Conservation (phyloP, 352 stramenopile genomes). For the Globisporangium nodosum region DNA sequence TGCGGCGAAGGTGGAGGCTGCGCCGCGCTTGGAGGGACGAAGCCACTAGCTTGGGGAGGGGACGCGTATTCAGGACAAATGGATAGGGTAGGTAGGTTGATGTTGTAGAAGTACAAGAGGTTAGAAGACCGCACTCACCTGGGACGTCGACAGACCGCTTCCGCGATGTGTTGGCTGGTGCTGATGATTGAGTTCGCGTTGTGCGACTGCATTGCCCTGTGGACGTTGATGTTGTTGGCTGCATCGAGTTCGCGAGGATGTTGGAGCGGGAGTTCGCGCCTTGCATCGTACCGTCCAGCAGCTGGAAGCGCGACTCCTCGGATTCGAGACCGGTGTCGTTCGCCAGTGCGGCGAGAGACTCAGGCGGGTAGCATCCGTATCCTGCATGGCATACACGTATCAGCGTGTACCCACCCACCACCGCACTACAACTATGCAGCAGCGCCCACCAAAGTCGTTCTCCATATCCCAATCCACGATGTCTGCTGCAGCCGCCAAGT, state of each 20-base stretch:
- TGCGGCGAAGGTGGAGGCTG: background rate
- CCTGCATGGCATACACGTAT: background rate
- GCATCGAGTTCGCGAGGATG: background rate
- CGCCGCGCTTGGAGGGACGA: background rate
- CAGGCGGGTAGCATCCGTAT: conserved; percentile 1
- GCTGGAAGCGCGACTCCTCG: conserved; percentile 7
- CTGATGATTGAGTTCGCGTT: background rate
- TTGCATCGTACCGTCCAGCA: background rate
- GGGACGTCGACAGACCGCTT: background rate
- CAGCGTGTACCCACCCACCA: background rate
- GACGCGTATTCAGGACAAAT: background rate
- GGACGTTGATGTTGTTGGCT: background rate
- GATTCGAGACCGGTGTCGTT: conserved; percentile 1
- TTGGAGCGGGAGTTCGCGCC: background rate
- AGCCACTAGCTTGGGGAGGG: background rate
- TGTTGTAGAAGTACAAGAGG: conserved; percentile 1
- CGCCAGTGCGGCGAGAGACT: conserved; percentile 1
- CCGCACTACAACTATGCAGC: background rate
- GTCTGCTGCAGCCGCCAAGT: conserved; percentile 29
- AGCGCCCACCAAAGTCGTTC: background rate
- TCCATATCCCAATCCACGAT: conserved; percentile 20
- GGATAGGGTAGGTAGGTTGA: background rate
- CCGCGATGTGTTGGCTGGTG: conserved; percentile 1
- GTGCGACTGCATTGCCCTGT: background rate
- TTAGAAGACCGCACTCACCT: background rate